These are phyloP conservation scores for Trametes elegans DNA, from an alignment of 768 basidiomycete genomes.

Conservation along the genomic window DNA sequence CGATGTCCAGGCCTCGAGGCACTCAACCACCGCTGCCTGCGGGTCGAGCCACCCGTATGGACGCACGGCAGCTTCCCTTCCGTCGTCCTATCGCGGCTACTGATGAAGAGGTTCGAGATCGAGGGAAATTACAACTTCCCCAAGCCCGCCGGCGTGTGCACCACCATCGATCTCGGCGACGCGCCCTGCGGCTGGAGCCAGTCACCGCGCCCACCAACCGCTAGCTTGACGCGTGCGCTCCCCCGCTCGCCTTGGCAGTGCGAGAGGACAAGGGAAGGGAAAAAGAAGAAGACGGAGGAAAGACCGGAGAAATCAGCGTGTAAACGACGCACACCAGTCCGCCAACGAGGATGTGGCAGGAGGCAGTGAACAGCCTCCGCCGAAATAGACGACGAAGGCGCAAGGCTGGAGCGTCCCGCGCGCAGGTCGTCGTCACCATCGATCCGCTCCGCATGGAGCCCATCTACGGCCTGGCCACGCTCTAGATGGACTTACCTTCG, in stretches of 20 bases:
- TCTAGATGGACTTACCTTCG: conserved; percentile 80
- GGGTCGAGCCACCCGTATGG: conserved; percentile 74
- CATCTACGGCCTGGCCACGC: conserved; percentile 67
- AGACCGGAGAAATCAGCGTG: background rate
- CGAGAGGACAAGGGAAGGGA: background rate
- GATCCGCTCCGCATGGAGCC: conserved; percentile 74
- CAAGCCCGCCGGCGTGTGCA: conserved; percentile 46
- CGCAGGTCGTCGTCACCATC: conserved; percentile 80
- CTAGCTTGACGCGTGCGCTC: no score
- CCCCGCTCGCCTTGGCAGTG: no score
- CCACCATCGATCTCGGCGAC: conserved; percentile 87
- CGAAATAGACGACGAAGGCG: no score
- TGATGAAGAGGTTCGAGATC: conserved; percentile 89
- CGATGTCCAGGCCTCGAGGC: no score
- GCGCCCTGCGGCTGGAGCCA: conserved; percentile 97
- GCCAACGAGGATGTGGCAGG: background rate
- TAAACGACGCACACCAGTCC: background rate
- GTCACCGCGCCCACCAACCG: conserved; percentile 66
- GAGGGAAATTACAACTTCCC: conserved; percentile 58
- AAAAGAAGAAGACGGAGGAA: no score
- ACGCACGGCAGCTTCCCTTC: conserved; percentile 42
- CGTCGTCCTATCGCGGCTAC: conserved; percentile 79
- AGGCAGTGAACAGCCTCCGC: no score
- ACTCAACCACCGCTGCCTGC: no score
- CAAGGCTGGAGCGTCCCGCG: no score